Conservation (phyloP, 768 basidiomycete species). For the Pisolithus marmoratus region DNA sequence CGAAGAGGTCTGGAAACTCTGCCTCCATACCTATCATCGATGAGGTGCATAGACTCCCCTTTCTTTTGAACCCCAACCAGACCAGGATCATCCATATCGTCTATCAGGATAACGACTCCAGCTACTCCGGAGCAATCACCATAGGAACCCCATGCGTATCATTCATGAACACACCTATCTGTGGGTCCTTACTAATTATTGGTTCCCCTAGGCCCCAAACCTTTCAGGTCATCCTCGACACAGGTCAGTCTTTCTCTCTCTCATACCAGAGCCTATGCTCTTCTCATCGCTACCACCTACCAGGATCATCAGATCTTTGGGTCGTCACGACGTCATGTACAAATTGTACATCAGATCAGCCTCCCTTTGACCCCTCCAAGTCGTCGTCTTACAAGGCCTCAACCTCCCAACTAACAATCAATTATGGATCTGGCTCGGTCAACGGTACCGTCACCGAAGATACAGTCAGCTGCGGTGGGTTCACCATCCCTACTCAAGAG, state of each 20-base stretch:
- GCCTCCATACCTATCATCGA: conserved; percentile 40
- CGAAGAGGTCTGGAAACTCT: conserved; percentile 31
- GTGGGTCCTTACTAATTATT: conserved; percentile 14
- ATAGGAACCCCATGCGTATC: conserved; percentile 59
- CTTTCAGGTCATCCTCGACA: conserved; percentile 83
- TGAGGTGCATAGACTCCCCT: conserved; percentile 39
- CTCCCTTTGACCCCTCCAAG: conserved; percentile 37
- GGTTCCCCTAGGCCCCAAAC: conserved; percentile 45
- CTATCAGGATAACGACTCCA: conserved; percentile 44
- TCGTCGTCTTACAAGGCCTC: conserved; percentile 36
- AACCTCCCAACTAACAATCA: conserved; percentile 31
- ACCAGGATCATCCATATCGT: rapidly evolving
- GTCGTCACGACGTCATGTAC: conserved; percentile 51
- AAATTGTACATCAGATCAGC: conserved; percentile 36
- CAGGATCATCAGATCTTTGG: conserved; percentile 80
- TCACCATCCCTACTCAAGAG: conserved; percentile 47
- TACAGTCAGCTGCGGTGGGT: conserved; percentile 60
- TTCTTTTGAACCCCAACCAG: not conserved
- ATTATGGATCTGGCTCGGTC: conserved; percentile 70
- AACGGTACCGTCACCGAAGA: conserved; percentile 51
- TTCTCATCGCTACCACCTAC: not conserved
- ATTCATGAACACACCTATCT: not conserved
- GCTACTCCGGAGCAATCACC: conserved; percentile 49
- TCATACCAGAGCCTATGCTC: not conserved
- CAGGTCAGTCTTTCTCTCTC: conserved; percentile 39